Conservation (phyloP, 805 yeast species). For the Grigorovia yakushimaensis region DNA sequence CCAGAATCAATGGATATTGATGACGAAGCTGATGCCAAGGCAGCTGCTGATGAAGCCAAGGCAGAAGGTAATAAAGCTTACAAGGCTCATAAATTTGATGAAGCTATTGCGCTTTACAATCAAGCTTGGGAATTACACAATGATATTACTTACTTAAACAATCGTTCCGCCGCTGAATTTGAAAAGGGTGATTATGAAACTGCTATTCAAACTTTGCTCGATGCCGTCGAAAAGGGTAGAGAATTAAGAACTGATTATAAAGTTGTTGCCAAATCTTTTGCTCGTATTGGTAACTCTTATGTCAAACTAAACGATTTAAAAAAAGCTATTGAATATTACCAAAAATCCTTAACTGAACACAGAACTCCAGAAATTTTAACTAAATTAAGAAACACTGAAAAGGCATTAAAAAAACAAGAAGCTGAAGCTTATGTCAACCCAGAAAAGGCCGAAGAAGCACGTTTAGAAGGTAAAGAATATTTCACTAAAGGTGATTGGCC, state of each 20-base stretch:
- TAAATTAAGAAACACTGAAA: constrained; percentile 81
- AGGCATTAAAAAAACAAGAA: constrained; percentile 70
- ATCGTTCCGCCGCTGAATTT: constrained; percentile 95
- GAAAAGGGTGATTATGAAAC: constrained; percentile 89
- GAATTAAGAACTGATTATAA: constrained; percentile 87
- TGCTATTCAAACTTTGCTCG: constrained; percentile 70
- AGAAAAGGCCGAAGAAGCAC: constrained; percentile 89
- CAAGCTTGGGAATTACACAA: constrained; percentile 73
- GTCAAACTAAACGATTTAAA: constrained; percentile 63
- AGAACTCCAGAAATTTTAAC: constrained; percentile 88
- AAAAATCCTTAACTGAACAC: constrained; percentile 91
- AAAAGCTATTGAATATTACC: constrained; percentile 68
- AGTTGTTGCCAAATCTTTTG: constrained; percentile 83
- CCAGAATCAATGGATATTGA: constrained; percentile 33
- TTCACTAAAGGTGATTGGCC: constrained; percentile 96
- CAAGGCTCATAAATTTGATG: constrained; percentile 82
- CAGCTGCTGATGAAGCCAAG: constrained; percentile 59
- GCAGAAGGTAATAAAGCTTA: constrained; percentile 80
- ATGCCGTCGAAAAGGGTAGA: constrained; percentile 85
- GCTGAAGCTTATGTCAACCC: constrained; percentile 75
- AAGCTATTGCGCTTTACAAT: constrained; percentile 78
- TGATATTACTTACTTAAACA: constrained; percentile 90
- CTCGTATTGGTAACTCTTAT: constrained; percentile 79
- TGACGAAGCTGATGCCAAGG: constrained; percentile 29
- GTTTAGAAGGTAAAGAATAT: constrained; percentile 80